These are phyloP conservation scores for Wallacemonas collosoma DNA, from an alignment of 208 protist genomes.

Conservation along the genomic window DNA sequence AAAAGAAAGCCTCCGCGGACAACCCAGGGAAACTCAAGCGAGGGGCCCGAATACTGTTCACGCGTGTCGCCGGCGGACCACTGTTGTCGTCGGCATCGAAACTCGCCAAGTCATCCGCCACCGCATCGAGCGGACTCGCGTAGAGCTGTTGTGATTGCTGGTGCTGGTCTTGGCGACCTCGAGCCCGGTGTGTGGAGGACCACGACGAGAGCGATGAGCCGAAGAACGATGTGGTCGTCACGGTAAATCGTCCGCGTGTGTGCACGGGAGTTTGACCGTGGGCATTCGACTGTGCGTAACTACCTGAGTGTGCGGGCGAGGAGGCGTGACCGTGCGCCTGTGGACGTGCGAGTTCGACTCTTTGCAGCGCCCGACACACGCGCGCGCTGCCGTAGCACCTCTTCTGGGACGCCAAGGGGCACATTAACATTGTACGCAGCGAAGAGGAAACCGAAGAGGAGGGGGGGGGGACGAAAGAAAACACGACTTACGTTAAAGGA, in stretches of 20 bases:
- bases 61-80: slow-evolving; percentile 42
- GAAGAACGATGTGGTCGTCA: neutral
- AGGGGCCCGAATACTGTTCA: slow-evolving; percentile 23
- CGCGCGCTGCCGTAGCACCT: neutral
- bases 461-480: neutral
- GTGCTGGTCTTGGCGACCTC: neutral
- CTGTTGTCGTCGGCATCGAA: slow-evolving; percentile 54
- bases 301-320: neutral
- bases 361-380: slow-evolving; percentile 25
- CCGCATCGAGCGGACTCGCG: slow-evolving; percentile 20
- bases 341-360: slow-evolving; percentile 34
- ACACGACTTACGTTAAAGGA: too few species aligned
- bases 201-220: too few species aligned
- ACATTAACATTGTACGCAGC: neutral
- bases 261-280: neutral
- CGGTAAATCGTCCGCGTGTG: neutral
- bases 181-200: too few species aligned
- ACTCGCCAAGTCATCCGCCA: slow-evolving; percentile 45
- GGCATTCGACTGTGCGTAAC: neutral
- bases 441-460: slow-evolving; percentile 21
- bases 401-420: neutral
- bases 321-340: slow-evolving; percentile 5
- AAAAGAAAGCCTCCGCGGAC: slow-evolving; percentile 17
- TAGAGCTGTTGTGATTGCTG: neutral
- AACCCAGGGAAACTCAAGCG: slow-evolving; percentile 28